Evolutionary conservation across 78 protist genomes (phyloP), one percentile per base, ranked within the genome.

Genomic region (Corallochytrium limacisporum): DNA sequence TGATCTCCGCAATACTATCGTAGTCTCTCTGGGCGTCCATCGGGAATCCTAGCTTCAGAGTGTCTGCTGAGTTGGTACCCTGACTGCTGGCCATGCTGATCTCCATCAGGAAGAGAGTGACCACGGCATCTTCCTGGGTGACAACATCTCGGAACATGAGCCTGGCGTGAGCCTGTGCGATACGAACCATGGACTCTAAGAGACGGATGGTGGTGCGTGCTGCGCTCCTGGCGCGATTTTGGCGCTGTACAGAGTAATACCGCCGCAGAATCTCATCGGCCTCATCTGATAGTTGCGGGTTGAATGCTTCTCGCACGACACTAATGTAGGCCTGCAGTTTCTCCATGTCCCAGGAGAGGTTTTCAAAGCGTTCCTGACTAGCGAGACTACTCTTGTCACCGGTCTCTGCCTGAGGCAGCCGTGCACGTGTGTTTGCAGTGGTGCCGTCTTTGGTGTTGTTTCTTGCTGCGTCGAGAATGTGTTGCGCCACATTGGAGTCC

Each of bases 141-240:
- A 82, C 87, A 0, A 13, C 24, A 4, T 48, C 60, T 39, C 77
- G 49, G 39, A 26, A 57, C 89, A 87, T 84, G 43, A 91, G 38
- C 3, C 84, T 57, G 10, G 91, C 91, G 40, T 91, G 96, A 0
- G 93, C 96, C 65, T 86, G 88, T 5, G 84, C 74, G 10, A 76
- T 10, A 12, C 63, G 66, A 38, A 48, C 75, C 22, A 88, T 35
- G 33, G 76, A 35, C 62, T 95, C 98, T 16, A 95, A 76, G 40
- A 95, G 29, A 15, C 99, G 89, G 32, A 91, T 60, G 4, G 99
- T 95, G 3, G 96, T 85, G 22, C 98, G 82, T 2, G 85, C 88
- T 16, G 77, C 86, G 40, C 65, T 59, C 29, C 80, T 38, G 0
- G 1, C 3, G 37, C 61, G 80, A 15, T 56, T 53, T 15, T 49